These are phyloP conservation scores for Solanum hybrid DNA, from an alignment of 305 asterid species.

Conservation along the genomic window DNA sequence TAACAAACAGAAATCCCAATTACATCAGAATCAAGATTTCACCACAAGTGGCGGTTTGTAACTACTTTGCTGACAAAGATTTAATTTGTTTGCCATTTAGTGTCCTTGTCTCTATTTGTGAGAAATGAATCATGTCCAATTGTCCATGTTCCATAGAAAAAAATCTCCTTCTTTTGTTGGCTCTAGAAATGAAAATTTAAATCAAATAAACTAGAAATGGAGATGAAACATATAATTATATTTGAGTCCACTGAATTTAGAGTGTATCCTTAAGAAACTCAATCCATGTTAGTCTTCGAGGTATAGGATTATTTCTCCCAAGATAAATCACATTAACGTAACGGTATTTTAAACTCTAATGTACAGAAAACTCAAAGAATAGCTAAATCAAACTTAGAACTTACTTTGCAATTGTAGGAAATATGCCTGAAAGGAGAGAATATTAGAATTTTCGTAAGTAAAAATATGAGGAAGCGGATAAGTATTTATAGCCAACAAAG, in stretches of 20 bases:
- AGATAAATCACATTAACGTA: background rate
- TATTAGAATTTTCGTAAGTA: too few relatives aligned
- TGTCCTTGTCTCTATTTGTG: background rate
- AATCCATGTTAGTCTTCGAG: background rate
- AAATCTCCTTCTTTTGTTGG: background rate
- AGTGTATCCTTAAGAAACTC: background rate
- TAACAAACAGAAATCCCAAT: background rate
- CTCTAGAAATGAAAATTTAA: background rate
- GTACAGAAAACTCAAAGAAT: background rate
- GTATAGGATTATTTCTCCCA: background rate
- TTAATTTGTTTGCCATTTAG: background rate
- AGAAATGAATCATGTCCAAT: background rate
- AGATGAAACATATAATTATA: background rate
- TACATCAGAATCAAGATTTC: background rate
- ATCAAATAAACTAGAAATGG: background rate
- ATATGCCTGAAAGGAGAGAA: background rate
- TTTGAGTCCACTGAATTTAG: background rate
- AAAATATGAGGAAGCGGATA: too few relatives aligned
- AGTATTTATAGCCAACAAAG: too few relatives aligned
- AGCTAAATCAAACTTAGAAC: background rate
- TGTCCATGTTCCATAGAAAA: background rate
- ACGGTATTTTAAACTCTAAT: fast-evolving
- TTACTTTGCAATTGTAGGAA: background rate
- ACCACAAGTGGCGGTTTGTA: background rate
- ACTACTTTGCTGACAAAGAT: background rate